Evolutionary conservation across 495 filamentous ascomycete species (phyloP).

Genomic region (Penicillium daleae): DNA sequence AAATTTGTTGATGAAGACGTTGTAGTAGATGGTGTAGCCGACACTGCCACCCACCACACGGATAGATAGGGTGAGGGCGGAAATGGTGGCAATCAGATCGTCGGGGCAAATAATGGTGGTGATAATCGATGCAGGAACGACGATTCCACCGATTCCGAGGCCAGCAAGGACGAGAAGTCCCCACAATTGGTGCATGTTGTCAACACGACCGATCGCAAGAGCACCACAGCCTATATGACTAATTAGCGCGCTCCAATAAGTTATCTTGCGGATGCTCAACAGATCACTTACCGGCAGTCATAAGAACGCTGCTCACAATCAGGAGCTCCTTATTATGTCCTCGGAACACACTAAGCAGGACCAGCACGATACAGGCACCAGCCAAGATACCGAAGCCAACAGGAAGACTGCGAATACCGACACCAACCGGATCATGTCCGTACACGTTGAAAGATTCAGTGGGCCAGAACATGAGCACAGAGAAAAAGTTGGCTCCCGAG

Average conservation of each 20-base stretch:
- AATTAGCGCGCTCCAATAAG: too few species aligned
- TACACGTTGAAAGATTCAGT: slow-evolving; percentile 76
- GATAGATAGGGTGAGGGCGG: slow-evolving; percentile 73
- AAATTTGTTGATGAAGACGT: slow-evolving; percentile 71
- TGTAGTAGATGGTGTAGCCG: slow-evolving; percentile 77
- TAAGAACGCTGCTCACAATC: slow-evolving; percentile 62
- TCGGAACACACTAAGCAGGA: slow-evolving; percentile 61
- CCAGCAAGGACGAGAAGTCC: slow-evolving; percentile 65
- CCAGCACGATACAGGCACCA: slow-evolving; percentile 66
- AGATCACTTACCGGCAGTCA: slow-evolving; percentile 62
- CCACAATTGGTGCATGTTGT: slow-evolving; percentile 66
- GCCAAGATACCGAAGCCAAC: slow-evolving; percentile 65
- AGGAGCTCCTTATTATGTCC: slow-evolving; percentile 67
- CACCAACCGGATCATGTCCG: slow-evolving; percentile 67
- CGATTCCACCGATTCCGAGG: slow-evolving; percentile 73
- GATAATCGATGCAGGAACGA: slow-evolving; percentile 72
- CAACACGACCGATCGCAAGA: slow-evolving; percentile 55
- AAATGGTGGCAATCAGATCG: slow-evolving; percentile 74
- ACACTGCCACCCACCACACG: slow-evolving; percentile 72
- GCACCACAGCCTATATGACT: slow-evolving; percentile 57
- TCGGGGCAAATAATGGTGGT: slow-evolving; percentile 74
- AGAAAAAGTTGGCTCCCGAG: slow-evolving; percentile 76
- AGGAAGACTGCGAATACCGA: slow-evolving; percentile 68
- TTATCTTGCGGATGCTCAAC: background rate
- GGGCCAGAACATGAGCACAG: slow-evolving; percentile 74